Base-by-base conservation (phyloP, 768 basidiomycete species). In the Naganishia kalamii region DNA sequence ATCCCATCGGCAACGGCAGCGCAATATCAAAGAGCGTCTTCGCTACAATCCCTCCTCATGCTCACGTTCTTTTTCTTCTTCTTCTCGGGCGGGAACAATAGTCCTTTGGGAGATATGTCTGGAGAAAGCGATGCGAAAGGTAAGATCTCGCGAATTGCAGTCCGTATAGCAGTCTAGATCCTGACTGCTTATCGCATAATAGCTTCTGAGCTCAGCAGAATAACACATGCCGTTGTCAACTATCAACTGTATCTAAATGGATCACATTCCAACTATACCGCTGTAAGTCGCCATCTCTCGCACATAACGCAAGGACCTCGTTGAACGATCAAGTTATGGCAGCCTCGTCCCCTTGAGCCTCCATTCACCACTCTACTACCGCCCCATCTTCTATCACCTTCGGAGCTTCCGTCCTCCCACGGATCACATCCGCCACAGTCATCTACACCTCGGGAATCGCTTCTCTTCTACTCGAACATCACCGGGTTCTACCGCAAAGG, bases 31-130 rank as follows among this genome's bases (percentile, higher is more conserved):
- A 40, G 54, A 15, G 65, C 73, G 23, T 70, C 73, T 1, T 72
- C 70, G 29, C 57, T 75, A 19, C 68, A 70, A 10, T 72, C 72
- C 6, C 69, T 78, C 69, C 67, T 78, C 48, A 73, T 78, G 68
- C 62, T 78, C 49, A 74, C 75, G 0, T 73, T 75, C 48, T 75
- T 76, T 69, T 77, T 77, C 73, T 76, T 76, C 68, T 71, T 78
- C 65, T 75, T 76, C 71, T 72, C 70, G 4, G 71, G 72, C 13
- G 68, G 65, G 1, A 73, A 73, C 40, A 70, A 70, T 44, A 52
- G 46, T 13, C 63, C 68, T 7, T 57, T 63, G 62, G 33, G 61
- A 62, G 41, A 47, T 59, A 44, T 40, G 54, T 11, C 2, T 70
- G 52, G 72, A 67, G 76, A 75, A 32, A 51, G 27, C 23, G 66